Conservation (phyloP, 2,329 filamentous ascomycete genomes). For the Stylonectria norvegica region DNA sequence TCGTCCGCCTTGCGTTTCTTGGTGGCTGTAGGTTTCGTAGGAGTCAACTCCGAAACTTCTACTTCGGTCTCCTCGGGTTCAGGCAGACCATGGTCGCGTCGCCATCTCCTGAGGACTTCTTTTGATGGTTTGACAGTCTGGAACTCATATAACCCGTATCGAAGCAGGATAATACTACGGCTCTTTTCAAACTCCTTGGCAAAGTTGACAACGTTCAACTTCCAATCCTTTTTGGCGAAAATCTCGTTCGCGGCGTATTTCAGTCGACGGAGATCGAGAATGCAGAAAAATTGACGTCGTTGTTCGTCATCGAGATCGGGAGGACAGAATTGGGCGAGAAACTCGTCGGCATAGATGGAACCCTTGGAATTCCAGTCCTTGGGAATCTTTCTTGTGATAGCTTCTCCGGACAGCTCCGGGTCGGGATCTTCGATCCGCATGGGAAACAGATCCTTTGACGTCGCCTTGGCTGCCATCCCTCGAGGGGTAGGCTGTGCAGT, state of each 20-base stretch:
- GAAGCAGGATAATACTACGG: constrained; percentile 57
- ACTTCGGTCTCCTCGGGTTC: constrained; percentile 45
- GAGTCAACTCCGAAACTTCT: constrained; percentile 28
- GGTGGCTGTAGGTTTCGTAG: constrained; percentile 33
- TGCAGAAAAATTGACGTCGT: constrained; percentile 60
- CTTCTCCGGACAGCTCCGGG: constrained; percentile 53
- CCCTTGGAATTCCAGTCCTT: constrained; percentile 49
- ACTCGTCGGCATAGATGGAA: constrained; percentile 60
- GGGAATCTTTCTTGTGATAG: constrained; percentile 51
- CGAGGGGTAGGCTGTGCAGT: constrained; percentile 46
- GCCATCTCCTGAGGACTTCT: constrained; percentile 57
- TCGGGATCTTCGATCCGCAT: constrained; percentile 59
- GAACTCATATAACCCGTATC: constrained; percentile 61
- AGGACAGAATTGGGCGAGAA: constrained; percentile 54
- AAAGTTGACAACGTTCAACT: constrained; percentile 59
- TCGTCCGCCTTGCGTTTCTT: constrained; percentile 59
- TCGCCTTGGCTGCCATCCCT: constrained; percentile 47
- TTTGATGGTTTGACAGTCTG: constrained; percentile 59
- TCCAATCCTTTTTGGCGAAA: constrained; percentile 59
- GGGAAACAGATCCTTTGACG: constrained; percentile 51
- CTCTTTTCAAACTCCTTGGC: constrained; percentile 64
- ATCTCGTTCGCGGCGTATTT: constrained; percentile 62
- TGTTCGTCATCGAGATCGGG: constrained; percentile 56
- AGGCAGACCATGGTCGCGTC: constrained; percentile 52
- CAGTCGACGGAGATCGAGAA: constrained; percentile 58